These are phyloP conservation scores for Botrytis cinerea DNA, from an alignment of 2,329 filamentous ascomycete species.

Conservation along the genomic window DNA sequence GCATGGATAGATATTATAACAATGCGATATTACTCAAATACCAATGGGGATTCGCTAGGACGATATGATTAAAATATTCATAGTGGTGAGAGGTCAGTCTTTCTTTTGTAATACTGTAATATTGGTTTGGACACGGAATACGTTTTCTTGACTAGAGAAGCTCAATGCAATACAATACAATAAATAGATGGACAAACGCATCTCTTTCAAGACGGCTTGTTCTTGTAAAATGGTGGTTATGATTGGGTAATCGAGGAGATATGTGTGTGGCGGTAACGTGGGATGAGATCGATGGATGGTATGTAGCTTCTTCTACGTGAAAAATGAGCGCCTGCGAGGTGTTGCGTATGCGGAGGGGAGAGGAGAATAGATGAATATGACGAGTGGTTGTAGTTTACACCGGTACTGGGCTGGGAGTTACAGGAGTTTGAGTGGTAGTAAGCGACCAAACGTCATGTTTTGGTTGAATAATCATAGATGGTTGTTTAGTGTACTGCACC, in stretches of 20 bases:
- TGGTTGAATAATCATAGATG: background rate
- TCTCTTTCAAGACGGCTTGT: background rate
- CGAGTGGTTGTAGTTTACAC: background rate
- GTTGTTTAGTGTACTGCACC: background rate
- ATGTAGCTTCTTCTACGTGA: background rate
- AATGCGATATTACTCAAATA: background rate
- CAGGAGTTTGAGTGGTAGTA: background rate
- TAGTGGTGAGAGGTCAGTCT: background rate
- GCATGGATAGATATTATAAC: rapidly evolving
- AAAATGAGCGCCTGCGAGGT: background rate
- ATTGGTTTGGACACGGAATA: background rate
- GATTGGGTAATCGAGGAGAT: background rate
- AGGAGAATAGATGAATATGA: background rate
- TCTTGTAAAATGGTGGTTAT: rapidly evolving
- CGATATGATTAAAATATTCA: rapidly evolving
- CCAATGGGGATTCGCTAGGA: too few species aligned
- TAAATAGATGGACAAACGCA: rapidly evolving
- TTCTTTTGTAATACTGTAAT: background rate
- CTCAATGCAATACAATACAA: too few species aligned
- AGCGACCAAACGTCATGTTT: background rate
- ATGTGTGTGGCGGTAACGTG: background rate
- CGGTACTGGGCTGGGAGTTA: background rate
- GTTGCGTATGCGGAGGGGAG: background rate
- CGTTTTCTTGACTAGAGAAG: rapidly evolving
- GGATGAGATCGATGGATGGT: rapidly evolving